phyloP scores from a whole-genome alignment of 768 basidiomycete genomes.

The Trametes gibbosa region DNA sequence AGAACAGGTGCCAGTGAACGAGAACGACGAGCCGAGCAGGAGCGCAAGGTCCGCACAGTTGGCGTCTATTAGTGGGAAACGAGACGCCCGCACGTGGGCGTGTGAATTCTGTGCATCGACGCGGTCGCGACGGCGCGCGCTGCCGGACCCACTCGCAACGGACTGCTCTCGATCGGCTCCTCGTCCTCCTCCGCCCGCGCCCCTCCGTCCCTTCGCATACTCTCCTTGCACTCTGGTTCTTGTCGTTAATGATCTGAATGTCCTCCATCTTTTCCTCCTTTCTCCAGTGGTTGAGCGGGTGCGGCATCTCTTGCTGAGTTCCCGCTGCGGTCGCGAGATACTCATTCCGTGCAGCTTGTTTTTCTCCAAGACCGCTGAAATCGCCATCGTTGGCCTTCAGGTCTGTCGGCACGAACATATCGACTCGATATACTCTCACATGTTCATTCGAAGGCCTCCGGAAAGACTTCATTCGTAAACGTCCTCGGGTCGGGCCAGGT shows the following conservation, averaged over 20 bases:
- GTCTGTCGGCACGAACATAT: slow-evolving; percentile 32
- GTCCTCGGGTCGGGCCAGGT: slow-evolving; percentile 87
- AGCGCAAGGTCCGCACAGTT: too few species aligned
- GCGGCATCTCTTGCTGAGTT: slow-evolving; percentile 9
- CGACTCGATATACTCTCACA: neutral
- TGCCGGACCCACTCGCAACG: neutral
- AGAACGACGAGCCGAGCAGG: neutral
- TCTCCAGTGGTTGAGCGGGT: slow-evolving; percentile 59
- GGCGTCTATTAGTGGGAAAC: too few species aligned
- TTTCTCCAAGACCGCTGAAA: slow-evolving; percentile 84
- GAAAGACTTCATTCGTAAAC: slow-evolving; percentile 94
- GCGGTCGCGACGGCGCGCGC: slow-evolving; percentile 2
- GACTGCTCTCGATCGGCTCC: neutral
- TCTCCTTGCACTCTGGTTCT: neutral
- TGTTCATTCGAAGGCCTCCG: slow-evolving; percentile 64
- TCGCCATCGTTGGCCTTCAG: slow-evolving; percentile 90
- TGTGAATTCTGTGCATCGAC: neutral
- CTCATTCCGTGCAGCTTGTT: slow-evolving; percentile 52
- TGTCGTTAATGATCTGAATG: slow-evolving; percentile 15
- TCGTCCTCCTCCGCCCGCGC: neutral
- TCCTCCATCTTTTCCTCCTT: slow-evolving; percentile 46
- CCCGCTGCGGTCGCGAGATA: neutral
- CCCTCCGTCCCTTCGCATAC: neutral
- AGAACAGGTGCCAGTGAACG: too few species aligned
- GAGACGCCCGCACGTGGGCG: neutral